phyloP scores from a whole-genome alignment of 164 flowering plant genomes.

The Euptelea pleiosperma region DNA sequence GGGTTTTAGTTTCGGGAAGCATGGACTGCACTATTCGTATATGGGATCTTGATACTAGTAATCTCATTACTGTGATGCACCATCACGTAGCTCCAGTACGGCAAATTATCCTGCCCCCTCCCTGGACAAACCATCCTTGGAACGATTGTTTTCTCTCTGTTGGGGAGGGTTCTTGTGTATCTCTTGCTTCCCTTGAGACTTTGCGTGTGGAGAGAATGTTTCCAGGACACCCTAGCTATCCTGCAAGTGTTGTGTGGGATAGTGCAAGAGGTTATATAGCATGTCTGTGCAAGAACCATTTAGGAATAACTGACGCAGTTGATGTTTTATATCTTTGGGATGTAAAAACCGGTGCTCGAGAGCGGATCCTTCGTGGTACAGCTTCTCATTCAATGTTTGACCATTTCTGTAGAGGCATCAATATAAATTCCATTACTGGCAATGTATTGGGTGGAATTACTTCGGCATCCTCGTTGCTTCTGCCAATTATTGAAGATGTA shows the following conservation, averaged over 20 bases:
- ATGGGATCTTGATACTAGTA: conserved; percentile 79
- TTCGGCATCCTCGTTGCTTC: conserved; percentile 64
- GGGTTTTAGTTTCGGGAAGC: conserved; percentile 79
- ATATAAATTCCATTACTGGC: conserved; percentile 35
- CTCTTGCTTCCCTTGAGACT: conserved; percentile 82
- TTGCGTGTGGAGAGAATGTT: conserved; percentile 91
- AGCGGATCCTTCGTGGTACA: conserved; percentile 82
- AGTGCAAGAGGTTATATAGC: conserved; percentile 85
- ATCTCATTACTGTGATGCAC: conserved; percentile 65
- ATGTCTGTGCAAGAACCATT: conserved; percentile 51
- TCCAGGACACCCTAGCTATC: conserved; percentile 82
- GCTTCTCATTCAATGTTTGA: conserved; percentile 93
- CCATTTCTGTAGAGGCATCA: conserved; percentile 61
- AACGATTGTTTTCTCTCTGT: conserved; percentile 87
- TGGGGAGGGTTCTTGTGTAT: conserved; percentile 83
- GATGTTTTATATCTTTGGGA: conserved; percentile 90
- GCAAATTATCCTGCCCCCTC: conserved; percentile 77
- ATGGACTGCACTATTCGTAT: conserved; percentile 81
- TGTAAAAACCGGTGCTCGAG: conserved; percentile 85
- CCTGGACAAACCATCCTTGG: conserved; percentile 70
- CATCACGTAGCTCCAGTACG: conserved; percentile 92
- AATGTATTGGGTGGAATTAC: conserved; percentile 47
- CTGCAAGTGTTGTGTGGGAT: conserved; percentile 88
- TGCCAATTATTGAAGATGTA: conserved; percentile 49
- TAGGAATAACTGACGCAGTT: conserved; percentile 39